Conservation (phyloP, 176 grass and related monocot genomes). For the Stipa capillata region DNA sequence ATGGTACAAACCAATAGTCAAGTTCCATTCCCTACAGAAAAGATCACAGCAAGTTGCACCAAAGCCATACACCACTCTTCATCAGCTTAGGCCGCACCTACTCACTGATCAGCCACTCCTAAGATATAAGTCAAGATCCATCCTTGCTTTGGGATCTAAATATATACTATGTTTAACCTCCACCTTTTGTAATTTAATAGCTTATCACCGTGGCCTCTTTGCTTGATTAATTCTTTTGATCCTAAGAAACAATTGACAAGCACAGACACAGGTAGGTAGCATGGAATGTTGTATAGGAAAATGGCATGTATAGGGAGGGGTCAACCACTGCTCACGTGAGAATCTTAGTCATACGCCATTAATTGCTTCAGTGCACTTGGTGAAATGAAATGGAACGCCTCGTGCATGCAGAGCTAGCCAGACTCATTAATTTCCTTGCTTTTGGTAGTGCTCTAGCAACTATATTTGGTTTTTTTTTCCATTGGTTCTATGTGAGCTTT, state of each 20-base stretch:
- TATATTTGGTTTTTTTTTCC: background rate
- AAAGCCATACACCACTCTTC: background rate
- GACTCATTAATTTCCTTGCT: slow-evolving; percentile 21
- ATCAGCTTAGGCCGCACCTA: slow-evolving; percentile 28
- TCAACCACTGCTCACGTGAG: slow-evolving; percentile 43
- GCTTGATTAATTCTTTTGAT: slow-evolving; percentile 2
- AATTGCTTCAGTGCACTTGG: background rate
- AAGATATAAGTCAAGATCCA: slow-evolving; percentile 22
- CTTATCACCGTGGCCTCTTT: slow-evolving; percentile 17
- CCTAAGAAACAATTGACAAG: background rate
- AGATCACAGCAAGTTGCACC: slow-evolving; percentile 12
- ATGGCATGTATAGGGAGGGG: too few relatives aligned
- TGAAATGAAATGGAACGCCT: slow-evolving; percentile 10
- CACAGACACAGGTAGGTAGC: too few relatives aligned
- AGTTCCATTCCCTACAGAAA: background rate
- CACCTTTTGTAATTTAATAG: slow-evolving; percentile 4
- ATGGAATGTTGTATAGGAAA: too few relatives aligned
- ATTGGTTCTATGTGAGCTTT: background rate
- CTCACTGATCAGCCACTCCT: slow-evolving; percentile 20
- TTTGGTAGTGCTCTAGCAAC: slow-evolving; percentile 46
- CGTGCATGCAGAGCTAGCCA: background rate
- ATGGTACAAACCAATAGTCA: slow-evolving; percentile 23
- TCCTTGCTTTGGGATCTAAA: slow-evolving; percentile 13
- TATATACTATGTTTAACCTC: slow-evolving; percentile 9
- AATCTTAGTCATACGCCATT: slow-evolving; percentile 71